These are phyloP conservation scores for Trichoderma atrobrunneum DNA, from an alignment of 2,329 filamentous ascomycete species.

Conservation along the genomic window DNA sequence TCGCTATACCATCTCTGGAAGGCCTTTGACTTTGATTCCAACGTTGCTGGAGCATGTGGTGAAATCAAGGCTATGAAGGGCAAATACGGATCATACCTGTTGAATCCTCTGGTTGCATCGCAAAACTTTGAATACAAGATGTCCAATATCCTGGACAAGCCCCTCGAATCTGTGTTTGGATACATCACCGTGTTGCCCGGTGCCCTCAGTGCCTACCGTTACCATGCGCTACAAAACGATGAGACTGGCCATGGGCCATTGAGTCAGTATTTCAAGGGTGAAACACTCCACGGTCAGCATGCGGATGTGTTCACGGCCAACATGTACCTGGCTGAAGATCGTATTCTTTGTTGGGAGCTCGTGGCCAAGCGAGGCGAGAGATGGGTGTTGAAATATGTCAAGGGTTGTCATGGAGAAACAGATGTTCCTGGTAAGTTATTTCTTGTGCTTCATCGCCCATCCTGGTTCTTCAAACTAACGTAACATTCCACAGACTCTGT, in stretches of 20 bases:
- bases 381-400: conserved; percentile 98
- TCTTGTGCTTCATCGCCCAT: background rate
- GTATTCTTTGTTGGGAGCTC: conserved; percentile 89
- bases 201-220: conserved; percentile 91
- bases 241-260: conserved; percentile 91
- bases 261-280: conserved; percentile 98
- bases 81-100: conserved; percentile 72
- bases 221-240: conserved; percentile 94
- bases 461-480: conserved; percentile 26
- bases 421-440: conserved; percentile 80
- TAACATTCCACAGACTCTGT: conserved; percentile 64
- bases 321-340: conserved; percentile 89
- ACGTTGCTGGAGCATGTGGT: conserved; percentile 92
- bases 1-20: conserved; percentile 99
- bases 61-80: conserved; percentile 98
- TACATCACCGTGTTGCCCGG: conserved; percentile 97
- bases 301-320: conserved; percentile 98
- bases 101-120: conserved; percentile 92
- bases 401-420: conserved; percentile 93
- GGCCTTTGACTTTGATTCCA: conserved; percentile 96
- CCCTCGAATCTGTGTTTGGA: conserved; percentile 92
- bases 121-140: conserved; percentile 99
- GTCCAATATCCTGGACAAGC: conserved; percentile 98
- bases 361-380: conserved; percentile 91
- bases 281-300: conserved; percentile 92